phyloP scores from a whole-genome alignment of 1,284 basidiomycete genomes.

The Meira miltonrushii region DNA sequence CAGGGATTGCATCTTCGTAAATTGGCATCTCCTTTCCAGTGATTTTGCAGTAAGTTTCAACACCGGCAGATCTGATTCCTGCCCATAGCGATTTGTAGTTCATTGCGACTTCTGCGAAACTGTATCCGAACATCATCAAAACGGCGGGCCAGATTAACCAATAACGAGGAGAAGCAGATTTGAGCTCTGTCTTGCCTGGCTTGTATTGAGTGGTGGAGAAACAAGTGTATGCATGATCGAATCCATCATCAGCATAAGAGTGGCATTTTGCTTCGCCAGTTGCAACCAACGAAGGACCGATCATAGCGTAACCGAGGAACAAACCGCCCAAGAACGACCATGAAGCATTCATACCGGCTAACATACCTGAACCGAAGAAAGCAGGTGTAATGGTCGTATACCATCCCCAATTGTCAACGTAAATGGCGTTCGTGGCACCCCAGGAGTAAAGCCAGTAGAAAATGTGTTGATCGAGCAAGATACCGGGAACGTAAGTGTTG shows the following conservation, averaged over 20 bases:
- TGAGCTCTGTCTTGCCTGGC: constrained; percentile 23
- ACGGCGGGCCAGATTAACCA: constrained; percentile 69
- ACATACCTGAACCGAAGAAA: constrained; percentile 66
- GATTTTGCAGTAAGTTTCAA: constrained; percentile 25
- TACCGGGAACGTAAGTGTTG: constrained; percentile 61
- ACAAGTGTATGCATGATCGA: constrained; percentile 10
- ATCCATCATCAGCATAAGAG: background rate
- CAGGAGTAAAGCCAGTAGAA: constrained; percentile 60
- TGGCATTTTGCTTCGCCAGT: constrained; percentile 30
- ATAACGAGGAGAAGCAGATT: constrained; percentile 62
- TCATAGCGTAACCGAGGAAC: constrained; percentile 64
- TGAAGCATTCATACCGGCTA: constrained; percentile 64
- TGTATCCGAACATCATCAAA: constrained; percentile 53
- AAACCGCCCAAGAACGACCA: constrained; percentile 64
- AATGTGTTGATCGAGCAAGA: constrained; percentile 66
- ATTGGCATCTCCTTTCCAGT: constrained; percentile 19
- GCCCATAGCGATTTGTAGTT: constrained; percentile 47
- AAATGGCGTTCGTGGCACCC: constrained; percentile 63
- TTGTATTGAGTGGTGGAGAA: constrained; percentile 25
- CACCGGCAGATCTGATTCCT: constrained; percentile 35
- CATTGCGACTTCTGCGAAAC: constrained; percentile 49
- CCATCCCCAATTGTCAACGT: constrained; percentile 58
- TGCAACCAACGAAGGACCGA: constrained; percentile 60
- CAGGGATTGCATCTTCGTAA: constrained; percentile 23
- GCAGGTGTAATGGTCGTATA: constrained; percentile 60